These are phyloP conservation scores for Coniferiporia sulphurascens DNA, from an alignment of 1,284 basidiomycete genomes.

Conservation along the genomic window DNA sequence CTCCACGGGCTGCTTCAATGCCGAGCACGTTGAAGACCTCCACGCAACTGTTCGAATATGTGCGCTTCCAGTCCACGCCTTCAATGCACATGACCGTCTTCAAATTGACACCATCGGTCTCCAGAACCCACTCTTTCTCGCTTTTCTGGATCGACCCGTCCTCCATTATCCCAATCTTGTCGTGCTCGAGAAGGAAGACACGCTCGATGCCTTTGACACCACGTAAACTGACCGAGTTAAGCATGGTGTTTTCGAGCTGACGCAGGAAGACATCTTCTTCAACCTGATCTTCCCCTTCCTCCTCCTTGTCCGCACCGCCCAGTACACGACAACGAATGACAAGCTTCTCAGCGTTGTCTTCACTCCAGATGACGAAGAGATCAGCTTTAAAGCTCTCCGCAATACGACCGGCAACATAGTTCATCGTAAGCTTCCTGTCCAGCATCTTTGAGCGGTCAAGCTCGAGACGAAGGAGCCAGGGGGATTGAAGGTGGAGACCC, in stretches of 20 bases:
- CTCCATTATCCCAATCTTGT: slow-evolving; percentile 67
- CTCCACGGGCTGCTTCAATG: slow-evolving; percentile 94
- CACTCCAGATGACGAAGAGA: slow-evolving; percentile 97
- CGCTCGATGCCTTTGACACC: slow-evolving; percentile 90
- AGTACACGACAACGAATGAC: slow-evolving; percentile 95
- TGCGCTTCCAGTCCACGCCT: slow-evolving; percentile 88
- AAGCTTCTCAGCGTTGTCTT: slow-evolving; percentile 97
- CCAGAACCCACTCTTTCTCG: slow-evolving; percentile 92
- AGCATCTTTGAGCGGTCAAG: slow-evolving; percentile 98
- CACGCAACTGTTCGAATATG: slow-evolving; percentile 96
- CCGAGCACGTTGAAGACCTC: slow-evolving; percentile 97
- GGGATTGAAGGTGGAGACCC: slow-evolving; percentile 89
- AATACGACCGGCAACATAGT: slow-evolving; percentile 91
- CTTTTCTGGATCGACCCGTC: slow-evolving; percentile 60
- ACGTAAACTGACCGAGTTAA: slow-evolving; percentile 92
- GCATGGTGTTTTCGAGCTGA: slow-evolving; percentile 93
- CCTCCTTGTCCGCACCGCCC: slow-evolving; percentile 87
- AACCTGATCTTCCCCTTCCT: slow-evolving; percentile 67
- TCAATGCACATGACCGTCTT: slow-evolving; percentile 93
- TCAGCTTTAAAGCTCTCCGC: slow-evolving; percentile 95
- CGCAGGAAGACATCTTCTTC: slow-evolving; percentile 98
- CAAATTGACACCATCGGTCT: slow-evolving; percentile 95
- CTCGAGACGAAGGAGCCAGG: slow-evolving; percentile 96
- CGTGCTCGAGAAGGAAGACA: slow-evolving; percentile 90
- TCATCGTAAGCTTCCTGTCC: slow-evolving; percentile 94